Conservation (phyloP, 2,329 filamentous ascomycete species). For the Myriosclerotinia scirpicola region DNA sequence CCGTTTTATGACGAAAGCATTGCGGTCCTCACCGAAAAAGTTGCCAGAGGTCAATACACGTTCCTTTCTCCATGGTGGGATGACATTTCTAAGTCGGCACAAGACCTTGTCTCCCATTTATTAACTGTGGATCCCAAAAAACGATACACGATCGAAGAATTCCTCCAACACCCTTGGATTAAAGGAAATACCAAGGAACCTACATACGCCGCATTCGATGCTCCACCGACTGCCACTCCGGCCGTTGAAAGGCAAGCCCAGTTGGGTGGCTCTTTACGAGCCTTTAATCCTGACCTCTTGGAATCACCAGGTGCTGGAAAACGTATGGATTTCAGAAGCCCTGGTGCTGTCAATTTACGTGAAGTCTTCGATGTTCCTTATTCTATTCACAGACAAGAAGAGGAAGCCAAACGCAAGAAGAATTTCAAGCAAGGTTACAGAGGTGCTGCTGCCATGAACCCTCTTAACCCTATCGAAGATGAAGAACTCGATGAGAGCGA, state of each 20-base stretch:
- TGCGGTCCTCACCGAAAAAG: slow-evolving; percentile 94
- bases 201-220: slow-evolving; percentile 66
- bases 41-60: slow-evolving; percentile 93
- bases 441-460: slow-evolving; percentile 62
- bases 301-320: slow-evolving; percentile 62
- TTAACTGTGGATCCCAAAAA: slow-evolving; percentile 94
- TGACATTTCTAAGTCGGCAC: slow-evolving; percentile 90
- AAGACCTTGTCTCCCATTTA: slow-evolving; percentile 91
- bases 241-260: slow-evolving; percentile 45
- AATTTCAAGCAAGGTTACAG: slow-evolving; percentile 72
- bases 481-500: slow-evolving; percentile 66
- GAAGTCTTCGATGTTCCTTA: slow-evolving; percentile 99
- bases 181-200: slow-evolving; percentile 62
- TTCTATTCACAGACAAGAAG: slow-evolving; percentile 93
- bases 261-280: slow-evolving; percentile 41
- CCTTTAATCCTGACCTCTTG: slow-evolving; percentile 57
- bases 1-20: slow-evolving; percentile 99
- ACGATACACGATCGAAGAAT: slow-evolving; percentile 89
- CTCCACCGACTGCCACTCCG: slow-evolving; percentile 70
- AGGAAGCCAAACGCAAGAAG: slow-evolving; percentile 89
- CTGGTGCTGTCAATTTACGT: slow-evolving; percentile 89
- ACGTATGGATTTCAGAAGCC: slow-evolving; percentile 89
- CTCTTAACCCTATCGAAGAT: slow-evolving; percentile 63
- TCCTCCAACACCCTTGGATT: slow-evolving; percentile 94
- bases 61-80: slow-evolving; percentile 99